Base-by-base conservation (phyloP, 495 filamentous ascomycete genomes). In the Talaromyces liani region DNA sequence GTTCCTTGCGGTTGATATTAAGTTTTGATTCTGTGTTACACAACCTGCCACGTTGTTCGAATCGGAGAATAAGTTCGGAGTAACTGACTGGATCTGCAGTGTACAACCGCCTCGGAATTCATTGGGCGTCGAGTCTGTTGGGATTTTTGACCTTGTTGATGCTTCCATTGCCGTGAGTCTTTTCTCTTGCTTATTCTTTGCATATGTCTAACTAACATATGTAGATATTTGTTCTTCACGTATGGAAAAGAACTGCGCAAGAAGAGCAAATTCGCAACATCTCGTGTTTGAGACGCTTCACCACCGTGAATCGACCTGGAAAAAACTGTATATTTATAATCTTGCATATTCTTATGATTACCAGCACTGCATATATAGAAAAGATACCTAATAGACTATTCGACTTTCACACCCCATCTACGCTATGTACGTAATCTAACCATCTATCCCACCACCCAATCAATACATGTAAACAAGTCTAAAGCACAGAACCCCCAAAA, bases 101-200 rank as follows among this genome's bases (percentile, higher is more conserved):
- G 82, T 92, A 91, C 66, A 72, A 86, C 34, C 80, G 75, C 18
- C 77, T 91, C 10, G 87, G 86, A 12, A 87, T 81, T 64, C 87
- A 91, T 66, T 91, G 89, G 89, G 89, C 87, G 10, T 86, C 86
- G 2, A 84, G 82, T 3, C 72, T 91, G 41, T 71, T 91, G 24
- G 89, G 80, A 5, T 89, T 91, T 67, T 69, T 91, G n/a, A 88
- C 87, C 3, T 71, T 91, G 33, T 76, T 74, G 57, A 86, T 91
- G 83, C 72, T 84, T 66, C 89, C 88, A 22, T 88, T 90, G 57
- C 87, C 88, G 65, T 89, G 72, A 76, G 81, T 80, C 8, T 14
- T 61, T 61, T 51, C 58, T 5, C 16, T 20, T 60, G 0, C 61
- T 47, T 27, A n/a, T 51, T 47, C 8, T n/a, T n/a, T n/a, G n/a